Base-by-base conservation (phyloP, 1,139 yeast species). In the Pichia sp. region DNA sequence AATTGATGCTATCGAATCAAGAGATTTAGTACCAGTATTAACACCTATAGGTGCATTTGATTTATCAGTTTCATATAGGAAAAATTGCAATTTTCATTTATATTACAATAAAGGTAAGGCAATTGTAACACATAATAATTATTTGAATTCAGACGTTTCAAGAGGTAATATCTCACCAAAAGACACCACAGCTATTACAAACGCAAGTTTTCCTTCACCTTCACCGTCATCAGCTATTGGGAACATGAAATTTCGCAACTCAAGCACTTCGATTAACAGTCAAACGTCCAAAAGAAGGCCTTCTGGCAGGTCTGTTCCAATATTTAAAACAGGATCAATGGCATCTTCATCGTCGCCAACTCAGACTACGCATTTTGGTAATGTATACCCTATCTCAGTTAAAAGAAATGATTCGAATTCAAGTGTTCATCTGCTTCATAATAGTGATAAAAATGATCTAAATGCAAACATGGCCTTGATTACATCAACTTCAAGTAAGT, bases 61-160 rank as follows among this genome's bases (percentile, higher is more conserved):
- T 51, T 73, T 87, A 9, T 78, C 94, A 0, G 90, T 87, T 1
- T 84, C 94, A 6, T 90, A 84, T 59, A 73, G 98, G 48, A 72
- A 70, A 35, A 85, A 87, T 57, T 73, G 79, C 49, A 74, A 78
- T 44, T 92, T 90, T 63, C 68, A 73, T 35, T 68, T 87, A 20
- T 23, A 35, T 23, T 1, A 33, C 6, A 24, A 9, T 8, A 33
- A 23, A 7, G 35, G 35, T n/a, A 32, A 32, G 23, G 10, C 35
- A 11, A 22, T 3, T 11, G 7, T 32, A n/a, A n/a, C n/a, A n/a
- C n/a, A n/a, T n/a, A n/a, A n/a, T n/a, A n/a, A n/a, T n/a, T n/a
- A n/a, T n/a, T n/a, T n/a, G n/a, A n/a, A n/a, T n/a, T n/a, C n/a
- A n/a, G n/a, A n/a, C n/a, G n/a, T n/a, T n/a, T n/a, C n/a, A n/a